These are phyloP conservation scores for Lablab purpureus DNA, from an alignment of 306 rosid genomes.

Conservation along the genomic window DNA sequence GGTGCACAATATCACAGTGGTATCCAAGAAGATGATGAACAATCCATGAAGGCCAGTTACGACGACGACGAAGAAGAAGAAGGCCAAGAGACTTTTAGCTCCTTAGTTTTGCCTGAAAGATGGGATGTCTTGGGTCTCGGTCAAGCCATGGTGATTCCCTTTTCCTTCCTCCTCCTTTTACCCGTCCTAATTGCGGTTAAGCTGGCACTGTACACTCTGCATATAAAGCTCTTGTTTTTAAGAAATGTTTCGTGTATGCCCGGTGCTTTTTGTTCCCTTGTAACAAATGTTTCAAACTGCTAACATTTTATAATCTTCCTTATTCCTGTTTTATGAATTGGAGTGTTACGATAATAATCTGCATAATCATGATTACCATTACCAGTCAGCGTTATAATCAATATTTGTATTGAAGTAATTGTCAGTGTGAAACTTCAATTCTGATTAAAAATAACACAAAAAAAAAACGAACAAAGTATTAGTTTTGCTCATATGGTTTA, in stretches of 20 bases:
- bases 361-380: too few species aligned
- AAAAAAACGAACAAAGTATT: too few species aligned
- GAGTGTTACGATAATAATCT: too few species aligned
- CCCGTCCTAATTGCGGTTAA: too few species aligned
- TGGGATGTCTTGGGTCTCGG: constrained; percentile 98
- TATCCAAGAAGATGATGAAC: constrained; percentile 47
- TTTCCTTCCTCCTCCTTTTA: not conserved
- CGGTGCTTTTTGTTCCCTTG: constrained; percentile 7
- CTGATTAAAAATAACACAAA: not conserved
- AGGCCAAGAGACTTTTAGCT: constrained; percentile 40
- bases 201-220: too few species aligned
- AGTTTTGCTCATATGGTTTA: not conserved
- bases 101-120: constrained; percentile 66
- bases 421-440: not conserved
- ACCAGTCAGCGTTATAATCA: not conserved
- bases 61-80: constrained; percentile 48
- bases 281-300: not conserved
- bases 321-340: not conserved
- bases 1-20: constrained; percentile 36
- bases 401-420: too few species aligned
- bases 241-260: constrained; percentile 28
- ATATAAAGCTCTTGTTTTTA: too few species aligned
- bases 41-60: constrained; percentile 25
- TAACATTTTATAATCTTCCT: too few species aligned
- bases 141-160: constrained; percentile 86